Percentiles rank a stretch among this genome's conserved stretches.
These are phyloP conservation scores for Alternaria gaisen DNA, from an alignment of 2,329 filamentous ascomycete genomes.

Conservation along the genomic window DNA sequence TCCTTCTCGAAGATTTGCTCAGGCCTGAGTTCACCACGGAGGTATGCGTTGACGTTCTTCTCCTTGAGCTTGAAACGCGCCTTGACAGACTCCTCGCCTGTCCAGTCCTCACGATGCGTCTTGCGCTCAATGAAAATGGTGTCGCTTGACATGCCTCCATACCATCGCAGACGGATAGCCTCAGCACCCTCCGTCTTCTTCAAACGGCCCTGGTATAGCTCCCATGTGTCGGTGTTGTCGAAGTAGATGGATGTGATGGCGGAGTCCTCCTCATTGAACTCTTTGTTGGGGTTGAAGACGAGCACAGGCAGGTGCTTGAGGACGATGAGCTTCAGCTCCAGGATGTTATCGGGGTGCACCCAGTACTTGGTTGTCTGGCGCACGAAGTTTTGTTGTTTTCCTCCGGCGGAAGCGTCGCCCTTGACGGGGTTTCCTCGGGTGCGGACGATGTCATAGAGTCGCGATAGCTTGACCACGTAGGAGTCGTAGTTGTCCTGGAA, in stretches of 20 bases:
- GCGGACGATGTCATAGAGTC: slow-evolving; percentile 91
- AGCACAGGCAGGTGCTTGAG: slow-evolving; percentile 96
- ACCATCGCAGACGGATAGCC: slow-evolving; percentile 95
- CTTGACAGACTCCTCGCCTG: slow-evolving; percentile 98
- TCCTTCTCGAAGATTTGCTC: slow-evolving; percentile 95
- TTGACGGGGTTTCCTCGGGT: slow-evolving; percentile 92
- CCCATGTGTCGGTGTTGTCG: slow-evolving; percentile 93
- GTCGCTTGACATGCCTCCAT: slow-evolving; percentile 93
- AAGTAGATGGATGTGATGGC: slow-evolving; percentile 99
- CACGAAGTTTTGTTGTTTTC: slow-evolving; percentile 92
- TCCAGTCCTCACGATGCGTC: slow-evolving; percentile 99
- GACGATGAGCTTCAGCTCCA: slow-evolving; percentile 96
- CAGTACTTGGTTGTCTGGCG: slow-evolving; percentile 99
- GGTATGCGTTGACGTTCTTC: slow-evolving; percentile 93
- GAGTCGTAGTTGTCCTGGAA: slow-evolving; percentile 99
- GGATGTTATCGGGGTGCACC: slow-evolving; percentile 98
- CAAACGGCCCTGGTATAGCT: slow-evolving; percentile 89
- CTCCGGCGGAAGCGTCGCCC: slow-evolving; percentile 90
- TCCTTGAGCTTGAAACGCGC: slow-evolving; percentile 94
- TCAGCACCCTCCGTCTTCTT: slow-evolving; percentile 99
- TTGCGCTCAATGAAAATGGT: slow-evolving; percentile 98
- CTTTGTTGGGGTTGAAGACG: slow-evolving; percentile 97
- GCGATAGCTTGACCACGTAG: slow-evolving; percentile 92
- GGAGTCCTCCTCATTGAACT: slow-evolving; percentile 88
- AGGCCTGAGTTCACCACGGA: slow-evolving; percentile 84